Evolutionary conservation across 2,329 filamentous ascomycete species (phyloP), one percentile per base, ranked within the genome.

Genomic region (Microsporum ferrugineum): DNA sequence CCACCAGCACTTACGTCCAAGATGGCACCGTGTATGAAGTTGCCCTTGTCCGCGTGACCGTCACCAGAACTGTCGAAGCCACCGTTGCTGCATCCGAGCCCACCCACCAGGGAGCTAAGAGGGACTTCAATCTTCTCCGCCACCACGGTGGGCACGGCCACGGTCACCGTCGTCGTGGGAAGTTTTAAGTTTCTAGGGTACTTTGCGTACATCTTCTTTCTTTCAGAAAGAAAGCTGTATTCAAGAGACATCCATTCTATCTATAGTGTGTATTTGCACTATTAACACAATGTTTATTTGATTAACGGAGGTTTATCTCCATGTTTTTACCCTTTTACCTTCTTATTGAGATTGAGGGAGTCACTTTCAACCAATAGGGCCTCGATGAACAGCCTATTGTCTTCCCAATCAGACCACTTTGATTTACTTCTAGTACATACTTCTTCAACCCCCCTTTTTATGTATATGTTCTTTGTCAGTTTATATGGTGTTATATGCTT

Each of bases 11-110:
- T 5, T 65, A 59, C 41, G 66, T 64, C 27, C 31, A 60, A 7
- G 61, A 60, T 7, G 36, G 58, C 17, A 51, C 55, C 6, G 63
- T 67, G 3, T 63, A 64, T 41, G 64, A 65, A 33, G 57, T 64
- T 38, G 57, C 62, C 31, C 41, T 65, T 36, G 51, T 65, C 7
- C 33, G 59, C 12, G 47, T 61, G 56, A 61, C 58, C 31, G 58
- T 62, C 47, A 65, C 64, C 12, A 31, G 56, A 23, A 64, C 60
- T 12, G 38, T 63, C 8, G 49, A 61, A 4, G 56, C 57, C n/a
- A 17, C 41, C 12, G 41, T n/a, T 23, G 14, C 14, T n/a, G 39
- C 14, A 23, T 8, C 45, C 5, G 55, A 59, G 10, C 41, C 60
- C 14, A 61, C 60, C 14, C 51, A 14, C 14, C 14, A 47, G 43